These are phyloP conservation scores for Anthracocystis walkeri DNA, from an alignment of 1,284 basidiomycete species.

Conservation along the genomic window DNA sequence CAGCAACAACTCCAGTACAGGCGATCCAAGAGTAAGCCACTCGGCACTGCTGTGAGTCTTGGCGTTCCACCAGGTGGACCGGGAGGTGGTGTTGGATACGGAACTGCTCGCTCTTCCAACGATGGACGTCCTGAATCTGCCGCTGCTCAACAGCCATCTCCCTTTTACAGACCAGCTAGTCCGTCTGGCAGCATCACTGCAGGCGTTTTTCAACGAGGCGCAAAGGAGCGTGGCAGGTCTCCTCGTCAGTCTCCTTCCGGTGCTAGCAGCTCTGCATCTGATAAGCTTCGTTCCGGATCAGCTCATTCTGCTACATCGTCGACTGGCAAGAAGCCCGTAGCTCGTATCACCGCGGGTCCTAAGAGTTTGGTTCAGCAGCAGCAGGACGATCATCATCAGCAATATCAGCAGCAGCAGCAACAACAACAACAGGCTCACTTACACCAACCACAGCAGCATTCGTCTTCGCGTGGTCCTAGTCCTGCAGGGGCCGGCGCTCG, in stretches of 20 bases:
- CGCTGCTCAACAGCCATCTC: conserved; percentile 7
- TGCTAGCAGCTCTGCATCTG: not conserved
- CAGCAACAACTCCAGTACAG: conserved; percentile 37
- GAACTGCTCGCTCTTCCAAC: conserved; percentile 52
- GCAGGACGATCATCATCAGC: conserved; percentile 10
- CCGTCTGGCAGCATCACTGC: conserved; percentile 51
- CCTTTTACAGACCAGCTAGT: conserved; percentile 31
- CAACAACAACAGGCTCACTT: not conserved
- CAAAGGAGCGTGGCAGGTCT: conserved; percentile 36
- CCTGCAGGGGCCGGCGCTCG: conserved; percentile 20
- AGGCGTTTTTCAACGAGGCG: conserved; percentile 41
- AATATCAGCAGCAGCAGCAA: conserved; percentile 6
- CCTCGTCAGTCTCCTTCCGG: conserved; percentile 29
- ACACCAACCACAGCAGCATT: conserved; percentile 1
- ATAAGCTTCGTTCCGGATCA: conserved; percentile 16
- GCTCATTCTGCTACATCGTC: conserved; percentile 20
- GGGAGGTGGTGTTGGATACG: conserved; percentile 61
- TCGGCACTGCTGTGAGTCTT: conserved; percentile 37
- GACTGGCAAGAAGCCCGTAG: conserved; percentile 26
- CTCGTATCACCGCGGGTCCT: conserved; percentile 46
- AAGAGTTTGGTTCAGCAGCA: conserved; percentile 41
- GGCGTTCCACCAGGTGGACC: conserved; percentile 63
- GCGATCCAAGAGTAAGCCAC: conserved; percentile 43
- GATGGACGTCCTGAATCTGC: conserved; percentile 57
- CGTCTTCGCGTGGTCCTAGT: conserved; percentile 16